Evolutionary conservation across 306 rosid species (phyloP).

Genomic region (Medicago ruthenica): DNA sequence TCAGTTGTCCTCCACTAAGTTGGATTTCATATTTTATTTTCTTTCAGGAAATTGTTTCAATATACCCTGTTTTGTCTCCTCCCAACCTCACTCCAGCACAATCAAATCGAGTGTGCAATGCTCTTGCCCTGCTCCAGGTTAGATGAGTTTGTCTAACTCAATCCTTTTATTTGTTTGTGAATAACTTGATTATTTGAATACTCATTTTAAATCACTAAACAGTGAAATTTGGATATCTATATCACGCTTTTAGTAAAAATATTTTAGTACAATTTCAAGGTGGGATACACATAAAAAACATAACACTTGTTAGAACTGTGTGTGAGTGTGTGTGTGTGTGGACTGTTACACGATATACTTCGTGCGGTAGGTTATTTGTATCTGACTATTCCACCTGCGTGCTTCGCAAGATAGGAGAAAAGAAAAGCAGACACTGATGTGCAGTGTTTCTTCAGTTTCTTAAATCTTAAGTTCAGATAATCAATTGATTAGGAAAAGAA

Average conservation of each 20-base stretch:
- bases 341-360: neutral
- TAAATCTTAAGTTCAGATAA: neutral
- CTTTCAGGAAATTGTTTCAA: constrained; percentile 90
- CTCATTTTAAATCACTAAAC: constrained; percentile 3
- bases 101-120: constrained; percentile 96
- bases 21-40: constrained; percentile 37
- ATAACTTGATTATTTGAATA: constrained; percentile 21
- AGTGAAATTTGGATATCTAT: constrained; percentile 18
- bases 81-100: constrained; percentile 90
- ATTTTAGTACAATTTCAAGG: constrained; percentile 8
- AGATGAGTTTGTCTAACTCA: constrained; percentile 36
- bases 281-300: constrained; percentile 20
- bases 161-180: constrained; percentile 30
- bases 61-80: constrained; percentile 93
- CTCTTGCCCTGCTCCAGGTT: constrained; percentile 98
- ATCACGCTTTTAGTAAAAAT: neutral
- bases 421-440: constrained; percentile 7
- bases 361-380: neutral
- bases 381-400: neutral
- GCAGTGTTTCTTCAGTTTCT: constrained; percentile 18
- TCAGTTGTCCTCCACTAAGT: constrained; percentile 11
- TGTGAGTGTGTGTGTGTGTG: neutral
- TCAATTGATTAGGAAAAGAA: constrained; percentile 11
- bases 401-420: constrained; percentile 18
- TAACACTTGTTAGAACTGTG: neutral